Conservation (phyloP, 306 rosid species). For the Astragalus glycyphyllos region DNA sequence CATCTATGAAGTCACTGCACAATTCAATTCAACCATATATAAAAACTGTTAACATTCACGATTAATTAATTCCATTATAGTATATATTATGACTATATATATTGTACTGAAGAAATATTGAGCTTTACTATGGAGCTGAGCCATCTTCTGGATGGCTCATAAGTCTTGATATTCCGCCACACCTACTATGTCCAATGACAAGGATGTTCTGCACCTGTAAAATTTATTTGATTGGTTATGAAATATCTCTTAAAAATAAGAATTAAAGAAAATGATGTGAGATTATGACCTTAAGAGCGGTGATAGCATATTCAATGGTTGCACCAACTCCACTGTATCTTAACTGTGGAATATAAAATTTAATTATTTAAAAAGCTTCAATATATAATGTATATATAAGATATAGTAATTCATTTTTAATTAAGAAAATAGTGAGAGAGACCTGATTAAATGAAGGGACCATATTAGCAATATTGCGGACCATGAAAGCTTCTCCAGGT, state of each 20-base stretch:
- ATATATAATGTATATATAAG: not conserved
- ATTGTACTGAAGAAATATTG: not conserved
- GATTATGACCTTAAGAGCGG: slow-evolving; percentile 48
- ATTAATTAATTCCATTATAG: not conserved
- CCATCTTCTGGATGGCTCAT: slow-evolving; percentile 65
- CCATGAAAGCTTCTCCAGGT: slow-evolving; percentile 75
- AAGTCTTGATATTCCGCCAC: slow-evolving; percentile 75
- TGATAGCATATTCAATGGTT: slow-evolving; percentile 64
- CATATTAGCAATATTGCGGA: slow-evolving; percentile 72
- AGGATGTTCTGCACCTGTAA: slow-evolving; percentile 61
- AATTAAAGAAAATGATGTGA: not conserved
- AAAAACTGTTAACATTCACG: not conserved
- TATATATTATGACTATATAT: not conserved
- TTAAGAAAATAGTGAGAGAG: not conserved
- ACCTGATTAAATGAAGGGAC: slow-evolving; percentile 73
- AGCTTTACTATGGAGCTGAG: slow-evolving; percentile 52
- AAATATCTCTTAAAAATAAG: not conserved
- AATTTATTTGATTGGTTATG: not conserved
- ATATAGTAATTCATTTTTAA: not conserved
- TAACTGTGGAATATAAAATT: slow-evolving; percentile 43
- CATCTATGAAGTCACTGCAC: slow-evolving; percentile 74
- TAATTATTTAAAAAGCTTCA: not conserved
- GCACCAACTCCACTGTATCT: slow-evolving; percentile 70
- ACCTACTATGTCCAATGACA: slow-evolving; percentile 72
- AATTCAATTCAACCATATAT: slow-evolving; percentile 27